Base-by-base conservation (phyloP, 805 yeast species). In the Hanseniaspora singularis region DNA sequence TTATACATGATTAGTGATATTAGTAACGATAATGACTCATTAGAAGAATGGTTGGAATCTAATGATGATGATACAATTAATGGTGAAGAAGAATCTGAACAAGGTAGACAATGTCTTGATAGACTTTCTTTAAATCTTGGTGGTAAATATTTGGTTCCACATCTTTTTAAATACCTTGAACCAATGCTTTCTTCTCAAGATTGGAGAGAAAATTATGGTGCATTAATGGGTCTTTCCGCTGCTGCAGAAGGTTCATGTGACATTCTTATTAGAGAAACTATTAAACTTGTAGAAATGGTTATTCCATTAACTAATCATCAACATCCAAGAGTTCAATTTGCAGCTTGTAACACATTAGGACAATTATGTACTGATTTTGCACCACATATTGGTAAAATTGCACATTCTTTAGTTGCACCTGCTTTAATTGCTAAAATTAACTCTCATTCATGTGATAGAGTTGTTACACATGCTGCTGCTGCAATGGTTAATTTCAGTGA, bases 191-290 rank as follows among this genome's bases (percentile, higher is more conserved):
- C 68, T 47, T 79, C 94, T 1, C 60, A 67, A 27, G 74, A 76
- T 51, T 92, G 98, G 98, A 79, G 94, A 62, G 94, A 87, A 61
- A 80, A 96, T 52, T 95, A 88, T 61, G 98, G 95, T 20, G 95
- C 96, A 1, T 67, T 92, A 48, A 92, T 92, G 97, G 96, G 96
- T 0, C 68, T 92, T 23, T 87, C 96, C 0, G 79, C 95, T 4
- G 95, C 95, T 19, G 96, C 96, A 33, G 98, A 92, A 67, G 98
- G 98, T 43, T 89, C 97, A 65, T 73, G 85, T 40, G 96, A 88
- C 54, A 86, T 82, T 12, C 71, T 92, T 64, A 81, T 84, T 40
- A 68, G 74, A 27, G 95, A 87, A 60, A 81, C 86, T 40, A 83
- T 87, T 50, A 77, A 75, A 57, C 76, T 92, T 38, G 67, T 92